phyloP scores from a whole-genome alignment of 1,139 yeast species.

The Tardiomyces digboiensis region DNA sequence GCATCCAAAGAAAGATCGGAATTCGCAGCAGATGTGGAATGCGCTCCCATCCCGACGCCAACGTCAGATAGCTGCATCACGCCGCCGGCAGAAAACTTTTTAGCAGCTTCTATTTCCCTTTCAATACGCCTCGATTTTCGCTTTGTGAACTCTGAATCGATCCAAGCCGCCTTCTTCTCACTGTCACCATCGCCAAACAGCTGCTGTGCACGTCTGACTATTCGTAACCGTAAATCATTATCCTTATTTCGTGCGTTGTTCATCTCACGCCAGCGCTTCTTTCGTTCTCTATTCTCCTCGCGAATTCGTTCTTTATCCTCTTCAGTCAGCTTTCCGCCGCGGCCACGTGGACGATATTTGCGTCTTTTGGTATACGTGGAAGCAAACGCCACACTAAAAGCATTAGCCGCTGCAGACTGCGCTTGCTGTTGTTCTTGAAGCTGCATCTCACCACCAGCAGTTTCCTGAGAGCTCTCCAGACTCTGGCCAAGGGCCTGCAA shows the following conservation, averaged over 20 bases:
- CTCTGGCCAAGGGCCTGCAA: constrained; percentile 21
- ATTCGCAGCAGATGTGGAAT: constrained; percentile 1
- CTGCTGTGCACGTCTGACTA: constrained; percentile 57
- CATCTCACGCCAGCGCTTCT: constrained; percentile 84
- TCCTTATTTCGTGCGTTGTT: constrained; percentile 79
- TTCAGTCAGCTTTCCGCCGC: constrained; percentile 1
- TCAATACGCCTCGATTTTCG: constrained; percentile 52
- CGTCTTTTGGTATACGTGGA: constrained; percentile 4
- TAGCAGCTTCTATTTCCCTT: constrained; percentile 13
- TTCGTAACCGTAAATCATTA: constrained; percentile 72
- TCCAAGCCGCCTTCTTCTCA: constrained; percentile 59
- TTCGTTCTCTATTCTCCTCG: constrained; percentile 72
- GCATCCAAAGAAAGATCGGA: not conserved
- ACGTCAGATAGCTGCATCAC: not conserved
- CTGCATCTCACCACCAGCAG: not conserved
- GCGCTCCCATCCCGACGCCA: constrained; percentile 1
- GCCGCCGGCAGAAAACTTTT: not conserved
- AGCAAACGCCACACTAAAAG: not conserved
- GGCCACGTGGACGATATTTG: constrained; percentile 7
- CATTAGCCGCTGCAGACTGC: not conserved
- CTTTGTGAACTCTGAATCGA: constrained; percentile 58
- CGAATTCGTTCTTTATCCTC: constrained; percentile 42
- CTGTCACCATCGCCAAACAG: constrained; percentile 57
- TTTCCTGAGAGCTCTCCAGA: constrained; percentile 8
- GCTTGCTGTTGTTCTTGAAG: not conserved